Evolutionary conservation across 2,329 filamentous ascomycete genomes (phyloP).

Genomic region (Cephalotrichum gorgonifer): DNA sequence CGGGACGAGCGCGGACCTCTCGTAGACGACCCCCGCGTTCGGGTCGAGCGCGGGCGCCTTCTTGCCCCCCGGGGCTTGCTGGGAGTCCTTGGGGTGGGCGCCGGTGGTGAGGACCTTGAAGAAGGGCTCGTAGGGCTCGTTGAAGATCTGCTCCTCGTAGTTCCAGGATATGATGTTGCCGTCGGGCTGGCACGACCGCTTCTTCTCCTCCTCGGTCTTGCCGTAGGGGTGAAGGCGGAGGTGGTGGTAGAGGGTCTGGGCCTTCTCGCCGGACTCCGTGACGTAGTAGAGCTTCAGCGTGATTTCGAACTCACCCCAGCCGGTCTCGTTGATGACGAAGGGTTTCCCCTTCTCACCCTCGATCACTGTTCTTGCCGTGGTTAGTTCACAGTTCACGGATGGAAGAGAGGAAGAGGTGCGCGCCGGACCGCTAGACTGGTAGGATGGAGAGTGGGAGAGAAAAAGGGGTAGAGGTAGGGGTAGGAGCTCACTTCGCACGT

Average conservation of each 20-base stretch:
- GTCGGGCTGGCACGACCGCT: slow-evolving; percentile 44
- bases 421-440: background rate
- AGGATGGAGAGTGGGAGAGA: background rate
- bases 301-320: slow-evolving; percentile 97
- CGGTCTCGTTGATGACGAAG: slow-evolving; percentile 83
- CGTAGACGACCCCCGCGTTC: slow-evolving; percentile 41
- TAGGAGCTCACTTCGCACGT: slow-evolving; percentile 56
- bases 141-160: slow-evolving; percentile 94
- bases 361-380: slow-evolving; percentile 35
- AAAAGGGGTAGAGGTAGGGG: background rate
- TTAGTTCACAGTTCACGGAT: no score
- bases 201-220: slow-evolving; percentile 63
- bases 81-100: slow-evolving; percentile 38
- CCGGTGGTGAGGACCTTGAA: slow-evolving; percentile 77
- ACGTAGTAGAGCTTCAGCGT: slow-evolving; percentile 92
- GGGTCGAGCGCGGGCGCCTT: slow-evolving; percentile 34
- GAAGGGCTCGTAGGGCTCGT: slow-evolving; percentile 88
- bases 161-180: slow-evolving; percentile 66
- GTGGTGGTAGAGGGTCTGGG: slow-evolving; percentile 90
- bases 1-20: slow-evolving; percentile 67
- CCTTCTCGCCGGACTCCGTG: slow-evolving; percentile 80
- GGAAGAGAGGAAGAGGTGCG: background rate
- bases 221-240: slow-evolving; percentile 87
- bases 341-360: slow-evolving; percentile 59
- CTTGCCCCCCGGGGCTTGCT: slow-evolving; percentile 32